Conservation (phyloP, 1,139 yeast species). For the Taiozyma sp. region DNA sequence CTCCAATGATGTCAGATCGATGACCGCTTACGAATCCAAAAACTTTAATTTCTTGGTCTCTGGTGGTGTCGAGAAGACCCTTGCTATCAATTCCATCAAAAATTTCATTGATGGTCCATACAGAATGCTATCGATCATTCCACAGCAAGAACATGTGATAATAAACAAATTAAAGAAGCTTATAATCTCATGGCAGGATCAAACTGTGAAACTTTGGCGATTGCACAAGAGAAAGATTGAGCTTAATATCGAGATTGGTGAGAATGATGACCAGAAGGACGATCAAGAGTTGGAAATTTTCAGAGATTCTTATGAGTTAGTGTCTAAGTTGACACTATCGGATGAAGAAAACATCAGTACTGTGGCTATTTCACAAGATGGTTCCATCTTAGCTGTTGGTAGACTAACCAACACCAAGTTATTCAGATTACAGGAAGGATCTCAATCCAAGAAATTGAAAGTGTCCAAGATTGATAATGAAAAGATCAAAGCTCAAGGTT, state of each 20-base stretch:
- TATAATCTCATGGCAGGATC: slow-evolving; percentile 79
- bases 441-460: slow-evolving; percentile 34
- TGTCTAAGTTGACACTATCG: slow-evolving; percentile 59
- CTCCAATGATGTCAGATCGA: slow-evolving; percentile 83
- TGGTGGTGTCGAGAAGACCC: slow-evolving; percentile 85
- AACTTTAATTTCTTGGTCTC: slow-evolving; percentile 69
- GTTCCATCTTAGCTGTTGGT: slow-evolving; percentile 64
- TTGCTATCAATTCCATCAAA: slow-evolving; percentile 66
- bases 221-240: slow-evolving; percentile 29
- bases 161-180: slow-evolving; percentile 45
- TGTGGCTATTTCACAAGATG: slow-evolving; percentile 66
- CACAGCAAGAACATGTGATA: slow-evolving; percentile 54
- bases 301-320: slow-evolving; percentile 40
- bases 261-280: slow-evolving; percentile 16
- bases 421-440: slow-evolving; percentile 46
- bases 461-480: slow-evolving; percentile 53
- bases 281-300: slow-evolving; percentile 23
- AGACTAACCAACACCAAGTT: slow-evolving; percentile 66
- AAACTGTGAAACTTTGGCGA: slow-evolving; percentile 77
- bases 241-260: slow-evolving; percentile 2
- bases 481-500: slow-evolving; percentile 42
- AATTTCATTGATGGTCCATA: slow-evolving; percentile 71
- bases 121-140: slow-evolving; percentile 62
- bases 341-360: slow-evolving; percentile 81
- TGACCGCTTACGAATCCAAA: slow-evolving; percentile 67